phyloP scores from a whole-genome alignment of 768 basidiomycete species.

The Pisolithus albus region DNA sequence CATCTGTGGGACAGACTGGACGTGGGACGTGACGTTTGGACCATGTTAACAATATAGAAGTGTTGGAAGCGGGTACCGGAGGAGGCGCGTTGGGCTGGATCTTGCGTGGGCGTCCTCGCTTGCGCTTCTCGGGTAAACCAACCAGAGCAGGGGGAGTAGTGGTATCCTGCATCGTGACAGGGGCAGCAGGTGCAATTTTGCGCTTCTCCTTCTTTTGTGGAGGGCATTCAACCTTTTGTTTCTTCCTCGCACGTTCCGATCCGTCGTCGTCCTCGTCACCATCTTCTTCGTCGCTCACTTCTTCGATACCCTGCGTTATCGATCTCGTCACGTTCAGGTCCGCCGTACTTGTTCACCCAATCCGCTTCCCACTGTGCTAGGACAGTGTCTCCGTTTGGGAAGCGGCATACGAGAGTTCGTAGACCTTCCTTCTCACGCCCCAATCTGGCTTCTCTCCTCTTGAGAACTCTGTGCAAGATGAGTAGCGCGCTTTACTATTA shows the following conservation, averaged over 20 bases:
- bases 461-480: conserved; percentile 51
- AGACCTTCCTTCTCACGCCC: conserved; percentile 71
- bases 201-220: conserved; percentile 40
- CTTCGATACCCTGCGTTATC: conserved; percentile 37
- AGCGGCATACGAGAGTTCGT: conserved; percentile 57
- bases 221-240: conserved; percentile 41
- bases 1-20: conserved; percentile 8
- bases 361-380: conserved; percentile 70
- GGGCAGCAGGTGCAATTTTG: conserved; percentile 26
- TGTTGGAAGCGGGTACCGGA: conserved; percentile 18
- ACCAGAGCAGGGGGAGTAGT: conserved; percentile 23
- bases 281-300: conserved; percentile 37
- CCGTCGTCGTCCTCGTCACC: conserved; percentile 35
- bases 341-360: conserved; percentile 70
- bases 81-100: conserved; percentile 43
- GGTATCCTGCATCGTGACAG: conserved; percentile 15
- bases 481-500: not conserved
- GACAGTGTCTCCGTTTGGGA: conserved; percentile 68
- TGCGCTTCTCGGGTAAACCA: conserved; percentile 64
- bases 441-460: conserved; percentile 66
- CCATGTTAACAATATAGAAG: conserved; percentile 12
- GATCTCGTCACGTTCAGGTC: conserved; percentile 69
- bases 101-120: conserved; percentile 79
- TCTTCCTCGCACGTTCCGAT: conserved; percentile 53
- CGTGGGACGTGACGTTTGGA: conserved; percentile 9